Conservation (phyloP, 2,329 filamentous ascomycete genomes). For the Tolypocladium capitatum region DNA sequence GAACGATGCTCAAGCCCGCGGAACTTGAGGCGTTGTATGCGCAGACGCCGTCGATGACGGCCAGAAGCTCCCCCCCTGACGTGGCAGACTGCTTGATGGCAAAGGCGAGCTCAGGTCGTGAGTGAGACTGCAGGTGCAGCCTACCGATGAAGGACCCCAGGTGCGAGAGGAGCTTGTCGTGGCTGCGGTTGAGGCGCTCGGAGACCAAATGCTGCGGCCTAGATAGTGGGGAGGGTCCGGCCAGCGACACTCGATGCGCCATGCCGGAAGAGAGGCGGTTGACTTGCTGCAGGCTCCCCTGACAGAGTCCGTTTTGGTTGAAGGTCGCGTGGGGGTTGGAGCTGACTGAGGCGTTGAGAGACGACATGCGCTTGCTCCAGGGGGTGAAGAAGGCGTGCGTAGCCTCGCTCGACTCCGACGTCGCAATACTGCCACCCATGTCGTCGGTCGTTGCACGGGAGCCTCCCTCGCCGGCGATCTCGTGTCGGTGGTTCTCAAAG, state of each 20-base stretch:
- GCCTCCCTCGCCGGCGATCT: constrained; percentile 23
- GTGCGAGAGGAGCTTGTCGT: constrained; percentile 81
- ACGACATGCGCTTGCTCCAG: constrained; percentile 34
- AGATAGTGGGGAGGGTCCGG: constrained; percentile 48
- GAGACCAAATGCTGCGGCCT: constrained; percentile 66
- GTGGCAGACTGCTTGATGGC: constrained; percentile 74
- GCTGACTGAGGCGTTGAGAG: constrained; percentile 21
- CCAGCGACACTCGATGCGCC: constrained; percentile 66
- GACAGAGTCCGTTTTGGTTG: constrained; percentile 21
- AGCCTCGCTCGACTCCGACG: constrained; percentile 22
- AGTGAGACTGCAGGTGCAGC: constrained; percentile 84
- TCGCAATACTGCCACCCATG: constrained; percentile 18
- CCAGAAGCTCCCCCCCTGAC: constrained; percentile 67
- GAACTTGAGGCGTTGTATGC: constrained; percentile 59
- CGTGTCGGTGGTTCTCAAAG: constrained; percentile 28
- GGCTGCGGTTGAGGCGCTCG: constrained; percentile 62
- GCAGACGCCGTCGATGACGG: constrained; percentile 71
- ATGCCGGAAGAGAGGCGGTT: constrained; percentile 40
- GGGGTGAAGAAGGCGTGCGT: constrained; percentile 20
- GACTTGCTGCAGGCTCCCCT: constrained; percentile 21
- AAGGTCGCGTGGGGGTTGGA: constrained; percentile 13
- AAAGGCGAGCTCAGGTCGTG: constrained; percentile 65
- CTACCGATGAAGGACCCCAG: constrained; percentile 86
- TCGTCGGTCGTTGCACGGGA: constrained; percentile 22
- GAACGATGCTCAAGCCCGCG: constrained; percentile 53